Base-by-base conservation (phyloP, 2,329 filamentous ascomycete genomes). In the Ophiostoma ulmi region DNA sequence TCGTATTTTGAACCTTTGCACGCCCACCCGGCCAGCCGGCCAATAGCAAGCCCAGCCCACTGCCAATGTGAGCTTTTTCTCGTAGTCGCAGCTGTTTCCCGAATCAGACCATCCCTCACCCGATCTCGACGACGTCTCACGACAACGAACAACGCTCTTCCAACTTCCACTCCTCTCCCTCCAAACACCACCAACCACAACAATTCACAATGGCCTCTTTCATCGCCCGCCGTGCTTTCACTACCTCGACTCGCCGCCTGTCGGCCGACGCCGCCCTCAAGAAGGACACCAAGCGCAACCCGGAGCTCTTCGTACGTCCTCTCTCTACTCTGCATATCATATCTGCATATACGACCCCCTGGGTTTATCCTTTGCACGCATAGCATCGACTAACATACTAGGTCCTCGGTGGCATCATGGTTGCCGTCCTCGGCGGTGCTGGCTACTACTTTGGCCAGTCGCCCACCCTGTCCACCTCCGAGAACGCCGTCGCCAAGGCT, bases 361-460 rank as follows among this genome's bases (percentile, higher is more conserved):
- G 31, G 31, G 38, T 7, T 48, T 48, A 17, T 6, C 11, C 17
- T 44, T n/a, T 48, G 1, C 44, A 6, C 5, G 0, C 17, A 31
- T 31, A 39, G 11, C 8, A 39, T 39, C 14, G 20, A 48, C 44
- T 48, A n/a, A 48, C 44, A 64, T 68, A 75, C 74, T 77, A 98
- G 95, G 89, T 98, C 78, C 91, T 99, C 75, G 87, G 94, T 74
- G 92, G 88, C 78, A 90, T 98, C 80, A 97, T 98, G 93, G 89
- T 91, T 77, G 90, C 90, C 80, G 91, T 92, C 77, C 91, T 97
- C 78, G 89, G 90, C 78, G 89, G 95, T 77, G 94, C 92, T 75
- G 94, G 94, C 80, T 97, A 90, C 88, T 93, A 94, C 84, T 92
- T 95, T 77, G 91, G 91, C 81, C 88, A 90, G 81, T 91, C 91